phyloP scores from a whole-genome alignment of 1,284 basidiomycete genomes.

The Grifola frondosa region DNA sequence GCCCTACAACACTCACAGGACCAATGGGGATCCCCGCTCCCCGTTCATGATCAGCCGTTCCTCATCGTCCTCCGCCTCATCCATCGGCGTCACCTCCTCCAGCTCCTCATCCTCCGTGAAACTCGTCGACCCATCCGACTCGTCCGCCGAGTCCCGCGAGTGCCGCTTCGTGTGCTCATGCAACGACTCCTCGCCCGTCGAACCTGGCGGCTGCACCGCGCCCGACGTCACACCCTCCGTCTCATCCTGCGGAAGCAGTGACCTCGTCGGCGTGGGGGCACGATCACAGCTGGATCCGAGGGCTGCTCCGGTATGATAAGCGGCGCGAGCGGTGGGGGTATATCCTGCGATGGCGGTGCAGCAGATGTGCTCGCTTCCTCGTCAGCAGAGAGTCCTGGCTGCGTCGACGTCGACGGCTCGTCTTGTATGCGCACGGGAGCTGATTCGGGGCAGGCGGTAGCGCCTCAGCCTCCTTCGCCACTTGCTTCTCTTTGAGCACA shows the following conservation, averaged over 20 bases:
- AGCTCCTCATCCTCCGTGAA: slow-evolving; percentile 49
- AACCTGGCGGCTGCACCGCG: slow-evolving; percentile 71
- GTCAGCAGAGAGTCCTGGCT: slow-evolving; percentile 15
- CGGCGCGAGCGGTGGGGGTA: slow-evolving; percentile 25
- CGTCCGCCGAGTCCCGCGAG: slow-evolving; percentile 39
- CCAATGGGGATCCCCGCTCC: slow-evolving; percentile 83
- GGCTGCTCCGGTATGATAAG: slow-evolving; percentile 26
- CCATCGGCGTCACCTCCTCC: slow-evolving; percentile 41
- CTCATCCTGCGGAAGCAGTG: slow-evolving; percentile 43
- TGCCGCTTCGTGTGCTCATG: slow-evolving; percentile 36
- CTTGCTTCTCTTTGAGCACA: slow-evolving; percentile 33
- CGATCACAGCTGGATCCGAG: slow-evolving; percentile 38
- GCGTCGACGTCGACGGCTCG: slow-evolving; percentile 14
- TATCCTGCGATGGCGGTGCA: slow-evolving; percentile 13
- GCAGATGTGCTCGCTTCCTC: slow-evolving; percentile 13
- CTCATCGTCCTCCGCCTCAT: slow-evolving; percentile 73
- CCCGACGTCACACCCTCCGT: slow-evolving; percentile 68
- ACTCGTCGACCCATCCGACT: slow-evolving; percentile 42
- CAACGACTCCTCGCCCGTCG: slow-evolving; percentile 48
- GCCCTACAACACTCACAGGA: slow-evolving; percentile 49
- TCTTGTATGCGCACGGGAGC: neutral
- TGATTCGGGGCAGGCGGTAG: slow-evolving; percentile 23
- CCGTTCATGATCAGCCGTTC: slow-evolving; percentile 77
- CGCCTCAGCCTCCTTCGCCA: slow-evolving; percentile 27
- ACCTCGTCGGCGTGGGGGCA: slow-evolving; percentile 57